A percentile compares a stretch with the other conserved stretches of the same genome.
Conservation (phyloP, 768 basidiomycete species). For the Pleurotus djamor region DNA sequence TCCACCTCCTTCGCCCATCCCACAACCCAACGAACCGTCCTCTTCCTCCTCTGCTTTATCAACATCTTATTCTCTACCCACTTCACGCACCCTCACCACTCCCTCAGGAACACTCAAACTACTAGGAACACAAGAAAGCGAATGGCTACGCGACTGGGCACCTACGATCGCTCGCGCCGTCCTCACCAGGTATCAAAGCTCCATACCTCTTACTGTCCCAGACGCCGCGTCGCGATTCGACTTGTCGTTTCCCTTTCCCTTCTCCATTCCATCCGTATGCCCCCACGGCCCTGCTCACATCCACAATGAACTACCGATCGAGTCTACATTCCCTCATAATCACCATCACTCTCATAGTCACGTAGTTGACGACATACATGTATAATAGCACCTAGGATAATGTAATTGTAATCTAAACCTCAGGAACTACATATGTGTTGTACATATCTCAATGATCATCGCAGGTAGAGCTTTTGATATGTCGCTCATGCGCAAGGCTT, state of each 20-base stretch:
- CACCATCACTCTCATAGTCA: not conserved
- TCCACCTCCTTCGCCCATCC: not conserved
- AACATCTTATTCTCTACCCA: not conserved
- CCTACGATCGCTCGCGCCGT: conserved; percentile 63
- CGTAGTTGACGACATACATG: not conserved
- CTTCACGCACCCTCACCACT: conserved; percentile 15
- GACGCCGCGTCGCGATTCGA: not conserved
- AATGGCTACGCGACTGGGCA: conserved; percentile 83
- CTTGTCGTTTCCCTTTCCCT: too few species aligned
- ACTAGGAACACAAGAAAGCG: conserved; percentile 65
- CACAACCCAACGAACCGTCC: not conserved
- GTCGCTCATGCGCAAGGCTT: too few species aligned
- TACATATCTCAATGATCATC: too few species aligned
- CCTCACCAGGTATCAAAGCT: conserved; percentile 36
- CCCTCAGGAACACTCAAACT: conserved; percentile 35
- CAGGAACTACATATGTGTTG: too few species aligned
- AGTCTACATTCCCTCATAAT: not conserved
- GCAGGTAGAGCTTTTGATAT: too few species aligned
- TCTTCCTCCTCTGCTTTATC: not conserved
- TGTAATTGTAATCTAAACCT: too few species aligned
- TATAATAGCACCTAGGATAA: too few species aligned
- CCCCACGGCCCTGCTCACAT: too few species aligned
- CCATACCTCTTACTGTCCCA: conserved; percentile 23
- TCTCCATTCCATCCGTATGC: too few species aligned
- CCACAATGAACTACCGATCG: too few species aligned